Base-by-base conservation (phyloP, 257 asterid species). In the Salvia hispanica region DNA sequence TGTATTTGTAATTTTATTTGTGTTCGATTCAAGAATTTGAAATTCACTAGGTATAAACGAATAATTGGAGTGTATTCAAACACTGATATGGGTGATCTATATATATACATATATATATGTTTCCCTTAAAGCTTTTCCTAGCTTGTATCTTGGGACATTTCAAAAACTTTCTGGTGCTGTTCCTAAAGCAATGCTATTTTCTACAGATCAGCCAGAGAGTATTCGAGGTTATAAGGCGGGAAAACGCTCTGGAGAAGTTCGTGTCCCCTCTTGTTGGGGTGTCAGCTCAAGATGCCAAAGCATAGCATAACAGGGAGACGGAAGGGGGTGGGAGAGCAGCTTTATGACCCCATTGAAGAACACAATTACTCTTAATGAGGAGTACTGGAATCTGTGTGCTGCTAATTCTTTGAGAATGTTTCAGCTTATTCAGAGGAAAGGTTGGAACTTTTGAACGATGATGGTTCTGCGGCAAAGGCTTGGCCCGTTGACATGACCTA, bases 401-500 rank as follows among this genome's bases (percentile, higher is more conserved):
- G 95, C 96, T 58, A 86, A 88, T 76, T 86, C 93, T 42, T 68
- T 91, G 75, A 83, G 98, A 66, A 89, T 91, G 98, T 84, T 88
- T 76, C 98, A 91, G 82, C 71, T 91, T 83, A 88, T 91, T 65
- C 95, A 91, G 71, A 79, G 98, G 74, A 79, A 91, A 80, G 98
- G 95, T 69, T 91, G 98, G 98, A 93, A 36, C 95, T 91, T 70
- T 62, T 91, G 77, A 91, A 91, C 56, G 57, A 80, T 44, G 98
- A 91, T 79, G 98, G 98, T 72, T 88, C 98, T 50, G 98, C 89
- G 75, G 96, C 96, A 0, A 91, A 85, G 87, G 96, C 96, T 7
- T 91, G 98, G 98, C 96, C 98, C 5, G 84, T 91, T 68, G 76
- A 84, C 77, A 74, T 74, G 7, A 57, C 74, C 46, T 80, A 78